Conservation (phyloP, 75 land plant genomes). For the Larix kaempferi region DNA sequence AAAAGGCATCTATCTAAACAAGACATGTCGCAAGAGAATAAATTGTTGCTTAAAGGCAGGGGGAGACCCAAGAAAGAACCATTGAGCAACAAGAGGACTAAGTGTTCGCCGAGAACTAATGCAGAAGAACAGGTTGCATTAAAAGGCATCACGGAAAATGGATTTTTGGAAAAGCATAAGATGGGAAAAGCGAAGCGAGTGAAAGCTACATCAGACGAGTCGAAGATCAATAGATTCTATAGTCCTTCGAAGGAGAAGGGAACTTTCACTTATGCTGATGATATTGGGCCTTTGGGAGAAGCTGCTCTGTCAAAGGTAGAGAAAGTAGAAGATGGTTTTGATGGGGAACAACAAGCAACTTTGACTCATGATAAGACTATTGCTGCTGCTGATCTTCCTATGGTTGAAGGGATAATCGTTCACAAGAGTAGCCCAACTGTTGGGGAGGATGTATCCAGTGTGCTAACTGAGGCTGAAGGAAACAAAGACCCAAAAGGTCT, state of each 20-base stretch:
- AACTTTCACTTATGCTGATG: not conserved
- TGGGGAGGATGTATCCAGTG: conserved; percentile 28
- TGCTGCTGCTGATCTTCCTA: not conserved
- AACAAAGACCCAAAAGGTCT: conserved; percentile 15
- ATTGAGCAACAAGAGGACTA: not conserved
- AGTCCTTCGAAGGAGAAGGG: not conserved
- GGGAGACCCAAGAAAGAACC: not conserved
- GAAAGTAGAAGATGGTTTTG: not conserved
- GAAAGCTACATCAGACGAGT: conserved; percentile 1
- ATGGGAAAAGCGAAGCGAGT: not conserved
- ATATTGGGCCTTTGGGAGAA: not conserved
- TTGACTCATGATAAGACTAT: conserved; percentile 3
- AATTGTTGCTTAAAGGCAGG: not conserved
- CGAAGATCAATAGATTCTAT: not conserved
- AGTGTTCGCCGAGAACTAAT: not conserved
- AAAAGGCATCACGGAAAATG: not conserved
- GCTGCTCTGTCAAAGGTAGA: not conserved
- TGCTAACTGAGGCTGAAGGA: conserved; percentile 26
- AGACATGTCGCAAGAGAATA: not conserved
- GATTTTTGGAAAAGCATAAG: not conserved
- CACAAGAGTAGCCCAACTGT: conserved; percentile 8
- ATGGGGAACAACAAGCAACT: not conserved
- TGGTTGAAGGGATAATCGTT: not conserved
- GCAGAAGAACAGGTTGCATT: not conserved
- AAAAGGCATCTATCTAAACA: too few relatives aligned